These are phyloP conservation scores for Mrakia blollopis DNA, from an alignment of 768 basidiomycete genomes.

Conservation along the genomic window DNA sequence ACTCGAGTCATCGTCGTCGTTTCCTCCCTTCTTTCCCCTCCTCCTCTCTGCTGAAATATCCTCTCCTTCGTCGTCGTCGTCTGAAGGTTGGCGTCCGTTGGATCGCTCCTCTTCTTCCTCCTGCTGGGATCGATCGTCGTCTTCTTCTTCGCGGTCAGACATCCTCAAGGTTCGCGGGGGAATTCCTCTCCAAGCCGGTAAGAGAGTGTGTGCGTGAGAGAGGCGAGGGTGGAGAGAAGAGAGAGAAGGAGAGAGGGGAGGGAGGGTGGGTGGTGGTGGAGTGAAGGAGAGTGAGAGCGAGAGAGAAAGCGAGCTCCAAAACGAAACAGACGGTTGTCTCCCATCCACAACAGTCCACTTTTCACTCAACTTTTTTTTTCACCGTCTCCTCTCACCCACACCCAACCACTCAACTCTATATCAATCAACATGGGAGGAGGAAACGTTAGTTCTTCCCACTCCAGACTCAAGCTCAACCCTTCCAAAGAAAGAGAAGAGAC, in stretches of 20 bases:
- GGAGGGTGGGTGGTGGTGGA: constrained; percentile 34
- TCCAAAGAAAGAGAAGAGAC: neutral
- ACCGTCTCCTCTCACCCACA: constrained; percentile 19
- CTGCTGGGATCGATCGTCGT: constrained; percentile 37
- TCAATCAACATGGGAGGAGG: constrained; percentile 23
- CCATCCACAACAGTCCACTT: constrained; percentile 5
- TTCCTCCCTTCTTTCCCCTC: neutral
- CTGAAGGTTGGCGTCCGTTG: neutral
- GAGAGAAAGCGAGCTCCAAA: constrained; percentile 14
- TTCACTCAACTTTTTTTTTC: constrained; percentile 32
- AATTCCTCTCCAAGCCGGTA: no score
- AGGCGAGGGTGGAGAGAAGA: constrained; percentile 37
- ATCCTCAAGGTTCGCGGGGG: neutral
- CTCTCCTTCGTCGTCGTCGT: constrained; percentile 25
- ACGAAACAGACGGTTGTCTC: constrained; percentile 3
- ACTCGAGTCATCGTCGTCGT: constrained; percentile 42
- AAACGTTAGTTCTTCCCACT: constrained; percentile 24
- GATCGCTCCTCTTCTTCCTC: neutral
- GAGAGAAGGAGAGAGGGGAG: constrained; percentile 39
- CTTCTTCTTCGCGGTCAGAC: constrained; percentile 18
- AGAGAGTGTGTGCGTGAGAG: neutral
- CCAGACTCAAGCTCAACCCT: no score
- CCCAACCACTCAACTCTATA: constrained; percentile 32
- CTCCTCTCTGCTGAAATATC: constrained; percentile 24
- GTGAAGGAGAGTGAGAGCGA: neutral